Evolutionary conservation across 305 asterid species (phyloP).

Genomic region (Solanum chacoense): DNA sequence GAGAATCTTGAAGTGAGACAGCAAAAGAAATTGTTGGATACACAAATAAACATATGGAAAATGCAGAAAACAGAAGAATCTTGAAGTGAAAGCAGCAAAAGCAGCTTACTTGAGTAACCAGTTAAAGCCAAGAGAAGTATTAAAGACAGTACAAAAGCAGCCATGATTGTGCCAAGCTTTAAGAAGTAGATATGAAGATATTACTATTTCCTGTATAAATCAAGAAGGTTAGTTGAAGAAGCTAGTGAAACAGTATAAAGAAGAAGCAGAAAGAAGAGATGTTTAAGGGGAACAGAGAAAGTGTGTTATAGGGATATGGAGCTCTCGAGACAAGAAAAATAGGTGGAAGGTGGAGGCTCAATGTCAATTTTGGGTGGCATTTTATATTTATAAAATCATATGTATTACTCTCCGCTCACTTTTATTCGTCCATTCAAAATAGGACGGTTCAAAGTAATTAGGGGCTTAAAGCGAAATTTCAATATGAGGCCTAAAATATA

Average conservation of each 20-base stretch:
- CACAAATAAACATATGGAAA: not conserved
- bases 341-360: constrained; percentile 1
- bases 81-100: not conserved
- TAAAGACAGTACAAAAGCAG: constrained; percentile 26
- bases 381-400: not conserved
- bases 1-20: not conserved
- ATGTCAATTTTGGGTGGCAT: constrained; percentile 5
- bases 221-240: not conserved
- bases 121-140: constrained; percentile 33
- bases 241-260: not conserved
- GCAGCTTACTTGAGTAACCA: constrained; percentile 37
- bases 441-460: too few species aligned
- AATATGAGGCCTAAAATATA: too few species aligned
- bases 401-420: not conserved
- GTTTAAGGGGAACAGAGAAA: not conserved
- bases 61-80: not conserved
- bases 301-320: not conserved
- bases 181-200: not conserved
- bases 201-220: not conserved
- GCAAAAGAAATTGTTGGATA: not conserved
- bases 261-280: not conserved
- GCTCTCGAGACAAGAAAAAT: constrained; percentile 6
- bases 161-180: constrained; percentile 28
- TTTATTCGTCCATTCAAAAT: too few species aligned
- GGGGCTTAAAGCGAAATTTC: rapidly evolving